These are phyloP conservation scores for Barnettozyma salicaria DNA, from an alignment of 805 yeast species.

Conservation along the genomic window DNA sequence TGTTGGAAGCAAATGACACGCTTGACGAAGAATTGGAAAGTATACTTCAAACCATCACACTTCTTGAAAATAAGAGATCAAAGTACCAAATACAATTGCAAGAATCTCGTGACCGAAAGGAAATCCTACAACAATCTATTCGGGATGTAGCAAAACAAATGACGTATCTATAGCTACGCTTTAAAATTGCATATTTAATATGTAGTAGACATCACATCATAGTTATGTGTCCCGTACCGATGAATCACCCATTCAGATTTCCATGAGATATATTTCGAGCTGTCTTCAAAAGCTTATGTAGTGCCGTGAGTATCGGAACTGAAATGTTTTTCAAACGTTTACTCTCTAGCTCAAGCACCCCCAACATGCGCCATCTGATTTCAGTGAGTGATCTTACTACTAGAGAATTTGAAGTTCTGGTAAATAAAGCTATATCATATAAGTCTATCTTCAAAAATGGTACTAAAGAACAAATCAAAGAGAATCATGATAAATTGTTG, in stretches of 20 bases:
- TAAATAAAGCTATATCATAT: slow-evolving; percentile 64
- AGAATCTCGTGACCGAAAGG: too few species aligned
- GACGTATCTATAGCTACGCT: too few species aligned
- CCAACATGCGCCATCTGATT: slow-evolving; percentile 56
- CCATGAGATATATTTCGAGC: background rate
- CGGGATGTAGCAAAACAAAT: too few species aligned
- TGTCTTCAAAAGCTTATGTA: background rate
- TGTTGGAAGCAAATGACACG: too few species aligned
- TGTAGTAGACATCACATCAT: too few species aligned
- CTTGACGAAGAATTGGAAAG: background rate
- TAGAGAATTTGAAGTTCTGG: slow-evolving; percentile 64
- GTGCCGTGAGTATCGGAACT: background rate
- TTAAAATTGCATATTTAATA: too few species aligned
- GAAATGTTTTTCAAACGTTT: slow-evolving; percentile 17
- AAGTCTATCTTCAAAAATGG: slow-evolving; percentile 58
- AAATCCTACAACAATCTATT: too few species aligned
- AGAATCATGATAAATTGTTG: slow-evolving; percentile 45
- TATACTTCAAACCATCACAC: background rate
- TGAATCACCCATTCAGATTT: too few species aligned
- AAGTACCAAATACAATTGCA: too few species aligned
- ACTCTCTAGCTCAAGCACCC: slow-evolving; percentile 12
- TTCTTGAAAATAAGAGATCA: background rate
- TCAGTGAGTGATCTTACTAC: slow-evolving; percentile 75
- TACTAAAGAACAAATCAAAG: slow-evolving; percentile 30
- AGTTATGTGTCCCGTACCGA: too few species aligned